These are phyloP conservation scores for Trichoderma aggressivum DNA, from an alignment of 2,329 filamentous ascomycete genomes.

Conservation along the genomic window DNA sequence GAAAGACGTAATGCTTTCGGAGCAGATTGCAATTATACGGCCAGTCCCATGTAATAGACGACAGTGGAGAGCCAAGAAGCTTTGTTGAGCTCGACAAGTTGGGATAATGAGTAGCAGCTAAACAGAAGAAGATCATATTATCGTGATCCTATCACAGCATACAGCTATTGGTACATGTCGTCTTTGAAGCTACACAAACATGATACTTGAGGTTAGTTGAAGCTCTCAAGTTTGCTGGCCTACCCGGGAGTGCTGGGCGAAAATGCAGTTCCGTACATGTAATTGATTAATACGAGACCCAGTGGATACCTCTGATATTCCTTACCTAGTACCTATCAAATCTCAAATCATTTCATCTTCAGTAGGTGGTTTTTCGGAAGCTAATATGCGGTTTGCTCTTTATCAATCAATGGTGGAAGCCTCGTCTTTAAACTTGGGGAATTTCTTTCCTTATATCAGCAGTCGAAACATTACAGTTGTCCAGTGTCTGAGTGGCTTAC, in stretches of 20 bases:
- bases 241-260: background rate
- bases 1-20: background rate
- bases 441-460: background rate
- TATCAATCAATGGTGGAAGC: background rate
- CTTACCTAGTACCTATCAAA: background rate
- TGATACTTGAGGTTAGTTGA: background rate
- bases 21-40: background rate
- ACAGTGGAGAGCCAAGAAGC: background rate
- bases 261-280: too few relatives aligned
- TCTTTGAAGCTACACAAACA: background rate
- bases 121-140: background rate
- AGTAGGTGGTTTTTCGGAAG: background rate
- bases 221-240: background rate
- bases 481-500: background rate
- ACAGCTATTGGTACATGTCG: background rate
- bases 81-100: background rate
- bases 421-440: background rate
- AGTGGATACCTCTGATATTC: background rate
- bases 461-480: background rate
- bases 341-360: too few relatives aligned
- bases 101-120: background rate
- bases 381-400: fast-evolving
- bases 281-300: background rate
- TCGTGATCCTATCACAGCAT: too few relatives aligned
- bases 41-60: background rate